A percentile compares a stretch with the other conserved stretches of the same genome.
These are phyloP conservation scores for Blastobotrys apis DNA, from an alignment of 1,139 yeast genomes.

Conservation along the genomic window DNA sequence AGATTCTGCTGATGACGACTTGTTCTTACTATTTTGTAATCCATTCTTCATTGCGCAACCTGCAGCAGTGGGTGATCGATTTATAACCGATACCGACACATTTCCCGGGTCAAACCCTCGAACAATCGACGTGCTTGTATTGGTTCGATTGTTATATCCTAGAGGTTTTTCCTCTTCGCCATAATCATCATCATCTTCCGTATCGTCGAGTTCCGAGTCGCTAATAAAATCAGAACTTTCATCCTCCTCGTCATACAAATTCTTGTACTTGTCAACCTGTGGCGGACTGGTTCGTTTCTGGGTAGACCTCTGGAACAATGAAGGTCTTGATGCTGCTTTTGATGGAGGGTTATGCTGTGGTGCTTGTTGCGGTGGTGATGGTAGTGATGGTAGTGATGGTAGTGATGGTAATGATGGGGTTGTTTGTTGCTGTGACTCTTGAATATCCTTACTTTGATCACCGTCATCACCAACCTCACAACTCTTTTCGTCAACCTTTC, in stretches of 20 bases:
- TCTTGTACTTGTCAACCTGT: neutral
- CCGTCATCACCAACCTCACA: neutral
- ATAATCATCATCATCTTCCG: conserved; percentile 15
- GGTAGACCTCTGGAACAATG: conserved; percentile 11
- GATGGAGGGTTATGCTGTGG: neutral
- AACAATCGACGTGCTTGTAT: conserved; percentile 41
- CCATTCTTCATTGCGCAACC: neutral
- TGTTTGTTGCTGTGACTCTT: neutral
- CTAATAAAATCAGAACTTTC: conserved; percentile 18
- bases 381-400: neutral
- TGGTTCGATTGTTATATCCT: conserved; percentile 25
- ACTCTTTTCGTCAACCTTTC: neutral
- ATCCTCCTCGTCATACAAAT: conserved; percentile 16
- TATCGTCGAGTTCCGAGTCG: conserved; percentile 19
- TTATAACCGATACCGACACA: conserved; percentile 32
- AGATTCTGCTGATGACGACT: neutral
- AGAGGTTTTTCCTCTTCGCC: conserved; percentile 11
- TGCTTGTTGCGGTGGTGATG: neutral
- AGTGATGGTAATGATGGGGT: conserved; percentile 7
- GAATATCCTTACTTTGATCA: neutral
- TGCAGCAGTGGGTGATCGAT: conserved; percentile 19
- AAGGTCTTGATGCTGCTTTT: conserved; percentile 9
- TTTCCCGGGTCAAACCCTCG: conserved; percentile 45
- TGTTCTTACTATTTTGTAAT: neutral
- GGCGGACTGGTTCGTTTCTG: conserved; percentile 6